Base-by-base conservation (phyloP, 495 filamentous ascomycete species). In the Letharia columbiana region DNA sequence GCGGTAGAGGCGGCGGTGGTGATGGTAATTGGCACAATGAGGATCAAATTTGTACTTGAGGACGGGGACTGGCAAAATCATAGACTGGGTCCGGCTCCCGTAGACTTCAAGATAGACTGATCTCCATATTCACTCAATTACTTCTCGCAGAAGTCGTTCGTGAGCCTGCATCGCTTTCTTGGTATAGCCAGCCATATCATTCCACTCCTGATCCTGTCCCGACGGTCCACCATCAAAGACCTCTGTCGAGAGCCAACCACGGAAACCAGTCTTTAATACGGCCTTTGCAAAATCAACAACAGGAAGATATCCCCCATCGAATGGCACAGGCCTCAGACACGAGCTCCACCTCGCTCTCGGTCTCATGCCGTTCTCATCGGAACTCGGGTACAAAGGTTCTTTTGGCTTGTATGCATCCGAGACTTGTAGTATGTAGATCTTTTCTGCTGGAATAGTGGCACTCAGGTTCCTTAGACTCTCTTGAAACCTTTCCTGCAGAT, bases 341-440 rank as follows among this genome's bases (percentile, higher is more conserved):
- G 87, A 84, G 67, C 89, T 92, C 89, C 90, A 93, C 39, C 81
- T 76, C 3, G 80, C 86, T 23, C 86, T 77, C 13, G 89, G 83
- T 52, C 84, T 71, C 45, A 86, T 67, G 0, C 82, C 85, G 12
- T 72, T 71, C 54, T 82, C 73, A 65, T 78, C 77, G 2, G 70
- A 61, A 61, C 80, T 73, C 18, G 76, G 74, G 42, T 79, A 71
- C 4, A 90, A 66, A 5, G 87, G 86, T 33, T 70, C 60, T 4
- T 75, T 72, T 49, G 84, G 79, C 69, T 80, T 84, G 69, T 91
- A 91, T n/a, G 89, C 91, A 75, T 93, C 90, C 15, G 82, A 87
- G 60, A 92, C 87, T 74, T 93, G 89, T 28, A 92, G 72, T 3
- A 92, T 74, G 71, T 84, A 91, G 47, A 92, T 91, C 73, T 90